Evolutionary conservation across 108 stramenopile genomes (phyloP).

Genomic region (Fistulifera solaris): DNA sequence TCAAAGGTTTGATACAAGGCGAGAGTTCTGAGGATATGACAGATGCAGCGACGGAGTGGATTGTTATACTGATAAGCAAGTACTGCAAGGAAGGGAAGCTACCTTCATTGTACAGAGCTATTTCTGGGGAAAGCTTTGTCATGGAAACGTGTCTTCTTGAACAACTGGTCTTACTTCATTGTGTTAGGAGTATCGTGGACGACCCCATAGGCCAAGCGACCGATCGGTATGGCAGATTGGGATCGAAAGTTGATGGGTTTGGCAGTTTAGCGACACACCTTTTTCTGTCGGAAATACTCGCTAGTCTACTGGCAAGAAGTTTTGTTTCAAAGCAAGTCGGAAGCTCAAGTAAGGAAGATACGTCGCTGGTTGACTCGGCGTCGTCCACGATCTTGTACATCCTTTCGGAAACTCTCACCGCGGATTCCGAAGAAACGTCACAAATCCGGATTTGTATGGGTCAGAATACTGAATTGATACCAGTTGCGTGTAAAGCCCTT

Average conservation of each 20-base stretch:
- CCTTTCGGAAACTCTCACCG: conserved; percentile 35
- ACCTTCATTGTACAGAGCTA: conserved; percentile 9
- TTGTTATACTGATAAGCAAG: conserved; percentile 42
- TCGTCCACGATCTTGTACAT: conserved; percentile 10
- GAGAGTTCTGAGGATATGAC: conserved; percentile 23
- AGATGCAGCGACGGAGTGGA: conserved; percentile 80
- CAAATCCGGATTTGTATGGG: conserved; percentile 19
- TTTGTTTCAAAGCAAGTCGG: too few relatives aligned
- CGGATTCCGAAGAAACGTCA: conserved; percentile 12
- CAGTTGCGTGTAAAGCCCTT: conserved; percentile 30
- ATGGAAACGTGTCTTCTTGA: conserved; percentile 25
- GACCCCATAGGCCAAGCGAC: not conserved
- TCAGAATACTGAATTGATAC: conserved; percentile 30
- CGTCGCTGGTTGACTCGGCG: not conserved
- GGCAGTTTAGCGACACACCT: conserved; percentile 20
- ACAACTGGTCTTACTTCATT: conserved; percentile 16
- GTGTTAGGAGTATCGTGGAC: not conserved
- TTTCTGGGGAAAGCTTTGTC: too few relatives aligned
- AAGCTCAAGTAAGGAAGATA: too few relatives aligned
- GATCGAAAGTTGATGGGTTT: conserved; percentile 23
- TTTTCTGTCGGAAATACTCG: conserved; percentile 30
- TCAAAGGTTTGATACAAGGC: conserved; percentile 11
- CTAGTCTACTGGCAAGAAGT: not conserved
- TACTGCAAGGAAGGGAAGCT: conserved; percentile 39
- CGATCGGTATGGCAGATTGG: conserved; percentile 5